phyloP scores from a whole-genome alignment of 345 rosid genomes.

The Bruguiera gymnorhiza region DNA sequence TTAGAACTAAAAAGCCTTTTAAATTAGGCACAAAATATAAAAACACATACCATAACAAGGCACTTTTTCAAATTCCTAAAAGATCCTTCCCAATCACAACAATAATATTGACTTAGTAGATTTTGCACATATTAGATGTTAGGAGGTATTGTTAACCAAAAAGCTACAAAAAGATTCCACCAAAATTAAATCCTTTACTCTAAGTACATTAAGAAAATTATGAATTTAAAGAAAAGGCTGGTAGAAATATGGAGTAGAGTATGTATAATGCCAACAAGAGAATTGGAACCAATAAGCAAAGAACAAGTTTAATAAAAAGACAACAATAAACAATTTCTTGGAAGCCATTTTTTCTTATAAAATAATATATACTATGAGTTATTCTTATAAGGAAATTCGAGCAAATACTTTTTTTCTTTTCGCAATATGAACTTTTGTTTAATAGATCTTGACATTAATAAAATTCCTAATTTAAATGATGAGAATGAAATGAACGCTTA shows the following conservation, averaged over 20 bases:
- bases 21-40: not conserved
- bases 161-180: constrained; percentile 37
- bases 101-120: constrained; percentile 80
- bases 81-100: constrained; percentile 48
- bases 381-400: no score
- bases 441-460: no score
- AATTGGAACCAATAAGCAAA: no score
- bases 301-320: no score
- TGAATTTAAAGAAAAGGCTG: not conserved
- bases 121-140: constrained; percentile 76
- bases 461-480: no score
- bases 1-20: not conserved
- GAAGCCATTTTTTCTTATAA: no score
- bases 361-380: no score
- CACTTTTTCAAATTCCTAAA: constrained; percentile 49
- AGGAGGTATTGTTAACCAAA: constrained; percentile 73
- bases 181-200: not conserved
- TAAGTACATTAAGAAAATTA: not conserved
- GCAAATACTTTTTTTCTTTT: no score
- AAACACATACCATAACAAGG: constrained; percentile 64
- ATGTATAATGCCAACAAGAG: no score
- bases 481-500: no score
- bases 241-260: not conserved
- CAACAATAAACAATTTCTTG: no score
- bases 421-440: no score